Conservation (phyloP, 1,284 basidiomycete species). For the Malassezia pachydermatis region DNA sequence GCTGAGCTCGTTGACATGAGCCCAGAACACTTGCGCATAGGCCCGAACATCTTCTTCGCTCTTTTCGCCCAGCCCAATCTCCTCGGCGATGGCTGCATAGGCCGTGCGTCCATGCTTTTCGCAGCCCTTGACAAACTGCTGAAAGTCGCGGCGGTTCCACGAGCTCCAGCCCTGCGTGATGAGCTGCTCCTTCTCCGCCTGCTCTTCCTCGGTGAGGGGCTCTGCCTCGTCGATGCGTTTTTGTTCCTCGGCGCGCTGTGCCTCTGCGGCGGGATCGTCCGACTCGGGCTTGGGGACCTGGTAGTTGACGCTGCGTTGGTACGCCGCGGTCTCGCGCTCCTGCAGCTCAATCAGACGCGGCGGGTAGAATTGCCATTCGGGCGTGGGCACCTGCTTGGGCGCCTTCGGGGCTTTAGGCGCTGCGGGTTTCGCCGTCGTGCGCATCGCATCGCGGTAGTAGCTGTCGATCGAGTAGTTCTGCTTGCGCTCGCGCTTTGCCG, state of each 20-base stretch:
- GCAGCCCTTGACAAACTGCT: constrained; percentile 72
- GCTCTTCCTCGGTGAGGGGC: constrained; percentile 57
- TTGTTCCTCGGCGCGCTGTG: constrained; percentile 59
- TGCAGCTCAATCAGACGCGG: constrained; percentile 70
- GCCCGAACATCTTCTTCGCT: constrained; percentile 65
- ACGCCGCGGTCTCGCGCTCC: constrained; percentile 59
- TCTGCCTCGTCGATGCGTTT: constrained; percentile 62
- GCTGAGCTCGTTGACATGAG: constrained; percentile 71
- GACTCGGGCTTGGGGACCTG: constrained; percentile 62
- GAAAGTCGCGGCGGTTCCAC: constrained; percentile 74
- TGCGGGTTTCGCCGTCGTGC: constrained; percentile 60
- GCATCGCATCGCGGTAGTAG: constrained; percentile 78
- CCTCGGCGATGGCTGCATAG: constrained; percentile 66
- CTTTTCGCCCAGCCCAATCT: constrained; percentile 61
- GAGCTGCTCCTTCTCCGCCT: constrained; percentile 61
- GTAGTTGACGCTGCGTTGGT: constrained; percentile 62
- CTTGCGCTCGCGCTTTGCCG: constrained; percentile 91
- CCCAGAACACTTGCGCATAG: constrained; percentile 79
- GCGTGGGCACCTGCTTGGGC: constrained; percentile 79
- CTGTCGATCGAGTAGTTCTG: constrained; percentile 71
- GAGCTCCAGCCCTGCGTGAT: constrained; percentile 31
- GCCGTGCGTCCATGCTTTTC: constrained; percentile 77
- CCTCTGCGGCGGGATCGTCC: constrained; percentile 49
- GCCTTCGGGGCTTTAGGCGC: constrained; percentile 71
- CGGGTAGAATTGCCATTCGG: constrained; percentile 97